Evolutionary conservation across 257 asterid species (phyloP).

Genomic region (Nemophila menziesii): DNA sequence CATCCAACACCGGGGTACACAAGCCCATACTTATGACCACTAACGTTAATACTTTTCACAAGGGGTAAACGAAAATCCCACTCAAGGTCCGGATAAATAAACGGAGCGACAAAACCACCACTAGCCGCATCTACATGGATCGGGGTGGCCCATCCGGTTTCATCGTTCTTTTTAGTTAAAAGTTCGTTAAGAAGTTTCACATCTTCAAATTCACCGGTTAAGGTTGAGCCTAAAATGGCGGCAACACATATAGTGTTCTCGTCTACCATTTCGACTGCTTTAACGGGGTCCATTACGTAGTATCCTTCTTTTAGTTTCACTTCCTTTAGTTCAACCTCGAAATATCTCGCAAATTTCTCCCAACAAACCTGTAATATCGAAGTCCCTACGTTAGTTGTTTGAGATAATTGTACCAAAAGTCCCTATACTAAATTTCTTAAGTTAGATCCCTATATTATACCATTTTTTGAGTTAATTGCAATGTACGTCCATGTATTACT

Average conservation of each 20-base stretch:
- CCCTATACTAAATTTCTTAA: no score
- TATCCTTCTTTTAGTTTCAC: conserved; percentile 59
- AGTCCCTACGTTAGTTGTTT: no score
- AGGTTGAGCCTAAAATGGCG: conserved; percentile 70
- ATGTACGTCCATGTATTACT: no score
- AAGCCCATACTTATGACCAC: no score
- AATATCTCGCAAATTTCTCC: conserved; percentile 74
- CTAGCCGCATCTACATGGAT: conserved; percentile 88
- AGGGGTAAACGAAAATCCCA: conserved; percentile 80
- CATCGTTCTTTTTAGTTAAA: conserved; percentile 36
- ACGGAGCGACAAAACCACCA: conserved; percentile 77
- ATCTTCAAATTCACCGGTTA: conserved; percentile 71
- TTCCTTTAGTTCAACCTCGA: conserved; percentile 71
- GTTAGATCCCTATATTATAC: no score
- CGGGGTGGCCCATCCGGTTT: conserved; percentile 67
- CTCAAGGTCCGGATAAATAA: conserved; percentile 52
- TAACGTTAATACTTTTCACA: conserved; percentile 73
- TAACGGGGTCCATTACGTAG: conserved; percentile 51
- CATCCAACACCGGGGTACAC: conserved; percentile 77
- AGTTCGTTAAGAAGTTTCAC: conserved; percentile 60
- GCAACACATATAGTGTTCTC: conserved; percentile 72
- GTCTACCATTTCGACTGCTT: conserved; percentile 69
- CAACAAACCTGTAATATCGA: conserved; percentile 39
- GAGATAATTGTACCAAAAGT: no score
- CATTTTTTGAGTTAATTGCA: no score